These are phyloP conservation scores for Termitomyces heimii DNA, from an alignment of 768 basidiomycete species.

Conservation along the genomic window DNA sequence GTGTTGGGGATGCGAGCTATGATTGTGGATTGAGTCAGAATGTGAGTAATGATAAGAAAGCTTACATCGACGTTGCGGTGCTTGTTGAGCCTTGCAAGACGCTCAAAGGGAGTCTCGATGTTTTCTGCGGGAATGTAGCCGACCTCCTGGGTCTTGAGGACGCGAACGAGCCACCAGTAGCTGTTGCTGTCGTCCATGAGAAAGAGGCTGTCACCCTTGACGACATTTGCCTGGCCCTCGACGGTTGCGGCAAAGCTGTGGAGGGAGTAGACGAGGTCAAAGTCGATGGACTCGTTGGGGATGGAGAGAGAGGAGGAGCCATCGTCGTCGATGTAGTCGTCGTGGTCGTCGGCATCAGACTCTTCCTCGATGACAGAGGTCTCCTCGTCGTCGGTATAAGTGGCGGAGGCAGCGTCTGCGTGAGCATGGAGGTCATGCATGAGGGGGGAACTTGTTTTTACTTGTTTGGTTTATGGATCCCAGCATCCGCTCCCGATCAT, in stretches of 20 bases:
- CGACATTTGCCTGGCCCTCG: constrained; percentile 97
- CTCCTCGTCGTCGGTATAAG: constrained; percentile 56
- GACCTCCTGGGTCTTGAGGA: constrained; percentile 97
- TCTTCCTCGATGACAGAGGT: constrained; percentile 86
- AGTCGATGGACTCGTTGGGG: constrained; percentile 90
- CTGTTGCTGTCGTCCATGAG: constrained; percentile 98
- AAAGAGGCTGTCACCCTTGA: constrained; percentile 95
- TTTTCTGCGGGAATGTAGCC: constrained; percentile 99
- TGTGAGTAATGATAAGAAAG: constrained; percentile 7
- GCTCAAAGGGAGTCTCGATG: constrained; percentile 97
- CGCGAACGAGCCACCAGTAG: constrained; percentile 99
- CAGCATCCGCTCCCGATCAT: too few species aligned
- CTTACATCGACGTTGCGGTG: constrained; percentile 95
- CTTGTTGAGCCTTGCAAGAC: constrained; percentile 92
- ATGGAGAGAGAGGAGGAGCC: constrained; percentile 80
- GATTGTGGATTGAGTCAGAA: too few species aligned
- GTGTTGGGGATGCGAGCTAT: constrained; percentile 71
- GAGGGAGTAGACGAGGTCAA: constrained; percentile 87
- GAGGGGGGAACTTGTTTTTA: background rate
- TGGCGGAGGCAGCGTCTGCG: constrained; percentile 39
- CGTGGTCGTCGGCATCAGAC: constrained; percentile 67
- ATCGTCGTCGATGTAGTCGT: constrained; percentile 69
- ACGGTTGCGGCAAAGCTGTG: constrained; percentile 98
- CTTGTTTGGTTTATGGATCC: too few species aligned
- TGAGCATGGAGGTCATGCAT: constrained; percentile 37